Base-by-base conservation (phyloP, 139 green algal species). In the Bryopsis sp. region DNA sequence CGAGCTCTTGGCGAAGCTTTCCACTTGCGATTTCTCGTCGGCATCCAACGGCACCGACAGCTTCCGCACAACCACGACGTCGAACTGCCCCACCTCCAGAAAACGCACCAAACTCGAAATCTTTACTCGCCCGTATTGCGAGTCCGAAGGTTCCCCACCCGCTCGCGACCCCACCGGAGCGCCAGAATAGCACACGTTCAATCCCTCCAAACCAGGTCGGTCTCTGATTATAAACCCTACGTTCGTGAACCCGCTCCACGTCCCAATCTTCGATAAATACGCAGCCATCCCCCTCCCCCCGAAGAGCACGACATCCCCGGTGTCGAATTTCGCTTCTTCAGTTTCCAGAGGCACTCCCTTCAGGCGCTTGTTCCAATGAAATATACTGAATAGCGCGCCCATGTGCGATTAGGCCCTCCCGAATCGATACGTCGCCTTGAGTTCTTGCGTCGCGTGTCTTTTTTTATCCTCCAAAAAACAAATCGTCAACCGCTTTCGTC, bases 281-380 rank as follows among this genome's bases (percentile, higher is more conserved):
- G 26, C 7, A n/a, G 35, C 39, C 7, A 37, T 11, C 3, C 62
- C 62, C 5, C 8, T 32, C 11, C 6, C 26, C 8, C 35, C 33
- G 37, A 69, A 69, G 31, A 69, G 62, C 35, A 69, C 43, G 7
- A 69, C 39, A n/a, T 69, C 62, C 35, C 62, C 62, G 7, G 62
- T 69, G 24, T 69, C 37, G 6, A 69, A 38, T n/a, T 28, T 4
- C 11, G 62, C 31, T 36, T 69, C 62, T 28, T 57, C 37, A 11
- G 37, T 35, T 6, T 32, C 3, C 11, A 69, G 37, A 35, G 62
- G 6, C 4, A 43, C 31, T n/a, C n/a, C n/a, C n/a, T n/a, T n/a
- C n/a, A n/a, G n/a, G n/a, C n/a, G n/a, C n/a, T n/a, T n/a, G n/a
- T n/a, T n/a, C n/a, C n/a, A n/a, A n/a, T n/a, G n/a, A n/a, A n/a